Conservation (phyloP, 805 yeast genomes). For the Yueomyces sp. region DNA sequence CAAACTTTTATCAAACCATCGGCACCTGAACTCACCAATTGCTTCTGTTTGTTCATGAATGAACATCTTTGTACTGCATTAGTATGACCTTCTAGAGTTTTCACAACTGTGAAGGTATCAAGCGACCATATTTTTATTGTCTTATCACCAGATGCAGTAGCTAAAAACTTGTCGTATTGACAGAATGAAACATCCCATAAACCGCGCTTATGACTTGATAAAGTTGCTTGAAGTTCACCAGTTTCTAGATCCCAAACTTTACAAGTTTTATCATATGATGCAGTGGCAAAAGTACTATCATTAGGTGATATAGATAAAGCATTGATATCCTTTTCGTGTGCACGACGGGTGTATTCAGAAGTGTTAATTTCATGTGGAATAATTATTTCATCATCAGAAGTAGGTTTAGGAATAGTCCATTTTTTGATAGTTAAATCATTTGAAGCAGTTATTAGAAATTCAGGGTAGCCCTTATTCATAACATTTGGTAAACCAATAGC, state of each 20-base stretch:
- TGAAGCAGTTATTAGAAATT: conserved; percentile 68
- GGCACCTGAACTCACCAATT: conserved; percentile 68
- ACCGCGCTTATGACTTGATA: conserved; percentile 88
- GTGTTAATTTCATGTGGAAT: conserved; percentile 30
- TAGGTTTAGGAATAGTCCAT: conserved; percentile 59
- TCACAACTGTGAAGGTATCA: conserved; percentile 56
- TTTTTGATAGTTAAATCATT: conserved; percentile 75
- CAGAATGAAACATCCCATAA: conserved; percentile 86
- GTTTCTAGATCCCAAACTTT: conserved; percentile 75
- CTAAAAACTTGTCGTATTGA: conserved; percentile 59
- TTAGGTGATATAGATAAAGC: conserved; percentile 83
- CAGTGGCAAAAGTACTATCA: conserved; percentile 79
- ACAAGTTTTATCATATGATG: conserved; percentile 84
- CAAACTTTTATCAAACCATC: conserved; percentile 90
- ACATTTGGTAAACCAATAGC: conserved; percentile 65
- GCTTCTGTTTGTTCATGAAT: conserved; percentile 54
- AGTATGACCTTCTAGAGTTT: conserved; percentile 88
- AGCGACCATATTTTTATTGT: conserved; percentile 83
- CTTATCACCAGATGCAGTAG: conserved; percentile 87
- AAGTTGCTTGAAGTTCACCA: conserved; percentile 80
- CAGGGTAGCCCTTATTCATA: conserved; percentile 35
- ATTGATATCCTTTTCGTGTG: conserved; percentile 94
- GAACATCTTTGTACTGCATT: conserved; percentile 78
- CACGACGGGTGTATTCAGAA: conserved; percentile 83
- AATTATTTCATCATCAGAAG: conserved; percentile 5